Conservation (phyloP, 2,329 filamentous ascomycete genomes). For the Cladophialophora psammophila region DNA sequence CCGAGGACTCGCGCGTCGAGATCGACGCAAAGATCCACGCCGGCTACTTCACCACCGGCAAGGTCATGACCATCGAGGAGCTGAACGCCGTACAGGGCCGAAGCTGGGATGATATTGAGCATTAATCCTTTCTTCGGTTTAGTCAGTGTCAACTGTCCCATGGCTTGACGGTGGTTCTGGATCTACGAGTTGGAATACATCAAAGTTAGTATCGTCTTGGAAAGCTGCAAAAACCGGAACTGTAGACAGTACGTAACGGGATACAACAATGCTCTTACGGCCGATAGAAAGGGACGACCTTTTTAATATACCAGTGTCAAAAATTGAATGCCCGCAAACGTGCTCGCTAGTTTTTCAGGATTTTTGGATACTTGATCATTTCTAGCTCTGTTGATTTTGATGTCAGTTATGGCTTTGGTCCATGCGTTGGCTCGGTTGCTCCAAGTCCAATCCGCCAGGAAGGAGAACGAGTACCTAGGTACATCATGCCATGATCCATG, state of each 20-base stretch:
- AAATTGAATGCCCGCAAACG: neutral
- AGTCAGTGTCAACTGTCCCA: neutral
- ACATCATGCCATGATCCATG: neutral
- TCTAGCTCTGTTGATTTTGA: neutral
- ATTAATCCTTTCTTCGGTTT: slow-evolving; percentile 15
- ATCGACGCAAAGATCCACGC: slow-evolving; percentile 99
- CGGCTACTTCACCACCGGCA: slow-evolving; percentile 84
- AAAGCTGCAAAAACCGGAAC: neutral
- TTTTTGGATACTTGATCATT: neutral
- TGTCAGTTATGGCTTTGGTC: neutral
- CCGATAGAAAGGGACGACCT: neutral
- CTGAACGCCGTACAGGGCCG: slow-evolving; percentile 84
- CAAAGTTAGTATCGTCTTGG: neutral
- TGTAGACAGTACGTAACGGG: neutral
- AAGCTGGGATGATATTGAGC: slow-evolving; percentile 63
- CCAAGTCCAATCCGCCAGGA: neutral
- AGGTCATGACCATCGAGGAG: slow-evolving; percentile 86
- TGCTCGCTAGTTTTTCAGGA: neutral
- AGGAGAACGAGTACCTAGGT: neutral
- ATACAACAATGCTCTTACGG: neutral
- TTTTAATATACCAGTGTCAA: neutral
- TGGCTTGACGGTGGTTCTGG: neutral
- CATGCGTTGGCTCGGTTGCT: neutral
- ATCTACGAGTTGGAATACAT: neutral
- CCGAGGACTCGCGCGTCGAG: slow-evolving; percentile 93